Percentiles rank a stretch among this genome's conserved stretches.
These are phyloP conservation scores for Rhizophagus sp. DNA, from an alignment of 192 early-diverging fungal genomes.

Conservation along the genomic window DNA sequence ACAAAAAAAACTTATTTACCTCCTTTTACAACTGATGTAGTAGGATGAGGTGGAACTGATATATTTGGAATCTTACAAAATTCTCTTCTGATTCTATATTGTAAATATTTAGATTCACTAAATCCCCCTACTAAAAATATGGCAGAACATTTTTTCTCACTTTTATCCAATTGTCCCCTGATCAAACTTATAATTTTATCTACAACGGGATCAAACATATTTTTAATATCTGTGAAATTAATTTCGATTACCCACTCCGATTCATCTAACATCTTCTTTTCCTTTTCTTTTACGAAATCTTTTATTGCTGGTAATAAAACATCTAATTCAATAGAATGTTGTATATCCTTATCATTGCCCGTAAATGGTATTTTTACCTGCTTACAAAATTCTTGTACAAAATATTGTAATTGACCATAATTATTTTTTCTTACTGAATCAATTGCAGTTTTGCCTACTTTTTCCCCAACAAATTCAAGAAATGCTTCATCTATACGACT, in stretches of 20 bases:
- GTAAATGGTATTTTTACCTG: not conserved
- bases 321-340: not conserved
- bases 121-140: conserved; percentile 52
- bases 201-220: conserved; percentile 21
- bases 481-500: conserved; percentile 50
- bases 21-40: conserved; percentile 52
- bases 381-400: conserved; percentile 17
- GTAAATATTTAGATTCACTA: conserved; percentile 40
- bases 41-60: conserved; percentile 36
- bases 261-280: not conserved
- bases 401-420: conserved; percentile 18
- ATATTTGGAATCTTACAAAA: conserved; percentile 50
- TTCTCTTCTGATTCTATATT: conserved; percentile 48
- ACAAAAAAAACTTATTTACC: conserved; percentile 3
- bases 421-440: conserved; percentile 22
- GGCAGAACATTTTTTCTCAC: conserved; percentile 27
- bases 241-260: not conserved
- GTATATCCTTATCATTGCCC: not conserved
- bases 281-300: not conserved
- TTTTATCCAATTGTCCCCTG: conserved; percentile 31
- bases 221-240: not conserved
- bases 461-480: conserved; percentile 42
- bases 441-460: conserved; percentile 39
- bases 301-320: not conserved
- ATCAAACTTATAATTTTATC: conserved; percentile 30